Conservation (phyloP, 2,329 filamentous ascomycete genomes). For the Chlorencoelia australis region DNA sequence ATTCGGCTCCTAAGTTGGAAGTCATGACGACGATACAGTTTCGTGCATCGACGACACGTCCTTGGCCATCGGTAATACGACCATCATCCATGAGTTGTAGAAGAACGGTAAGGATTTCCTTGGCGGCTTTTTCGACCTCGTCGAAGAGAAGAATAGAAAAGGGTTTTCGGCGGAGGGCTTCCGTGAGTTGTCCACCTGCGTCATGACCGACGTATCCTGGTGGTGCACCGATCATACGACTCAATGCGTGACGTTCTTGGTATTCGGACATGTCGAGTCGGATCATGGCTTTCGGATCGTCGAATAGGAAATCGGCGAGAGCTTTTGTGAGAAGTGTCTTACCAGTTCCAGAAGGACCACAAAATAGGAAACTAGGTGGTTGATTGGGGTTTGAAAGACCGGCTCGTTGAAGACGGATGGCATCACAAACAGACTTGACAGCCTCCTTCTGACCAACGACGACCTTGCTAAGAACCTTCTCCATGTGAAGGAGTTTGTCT, state of each 20-base stretch:
- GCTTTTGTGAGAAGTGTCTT: slow-evolving; percentile 97
- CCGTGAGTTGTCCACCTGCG: slow-evolving; percentile 88
- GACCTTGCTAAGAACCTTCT: slow-evolving; percentile 69
- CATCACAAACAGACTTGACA: slow-evolving; percentile 85
- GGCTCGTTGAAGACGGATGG: slow-evolving; percentile 89
- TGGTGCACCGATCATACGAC: slow-evolving; percentile 94
- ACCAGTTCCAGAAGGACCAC: slow-evolving; percentile 93
- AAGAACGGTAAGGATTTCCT: slow-evolving; percentile 91
- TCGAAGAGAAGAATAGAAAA: slow-evolving; percentile 98
- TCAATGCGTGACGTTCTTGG: slow-evolving; percentile 90
- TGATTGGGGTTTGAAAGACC: slow-evolving; percentile 93
- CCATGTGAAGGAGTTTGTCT: slow-evolving; percentile 98
- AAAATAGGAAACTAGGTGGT: slow-evolving; percentile 96
- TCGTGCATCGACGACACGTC: slow-evolving; percentile 83
- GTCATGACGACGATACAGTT: slow-evolving; percentile 99
- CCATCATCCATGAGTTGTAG: slow-evolving; percentile 99
- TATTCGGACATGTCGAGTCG: slow-evolving; percentile 99
- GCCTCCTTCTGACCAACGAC: slow-evolving; percentile 94
- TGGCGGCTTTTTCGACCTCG: slow-evolving; percentile 96
- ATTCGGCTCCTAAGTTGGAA: slow-evolving; percentile 92
- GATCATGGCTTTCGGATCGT: slow-evolving; percentile 95
- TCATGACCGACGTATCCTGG: slow-evolving; percentile 97
- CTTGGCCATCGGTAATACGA: slow-evolving; percentile 96
- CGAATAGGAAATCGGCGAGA: slow-evolving; percentile 94
- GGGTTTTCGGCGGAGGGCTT: slow-evolving; percentile 83